Evolutionary conservation across 805 yeast species (phyloP), one percentile per base, ranked within the genome.

Genomic region (Ogataea methylovora): DNA sequence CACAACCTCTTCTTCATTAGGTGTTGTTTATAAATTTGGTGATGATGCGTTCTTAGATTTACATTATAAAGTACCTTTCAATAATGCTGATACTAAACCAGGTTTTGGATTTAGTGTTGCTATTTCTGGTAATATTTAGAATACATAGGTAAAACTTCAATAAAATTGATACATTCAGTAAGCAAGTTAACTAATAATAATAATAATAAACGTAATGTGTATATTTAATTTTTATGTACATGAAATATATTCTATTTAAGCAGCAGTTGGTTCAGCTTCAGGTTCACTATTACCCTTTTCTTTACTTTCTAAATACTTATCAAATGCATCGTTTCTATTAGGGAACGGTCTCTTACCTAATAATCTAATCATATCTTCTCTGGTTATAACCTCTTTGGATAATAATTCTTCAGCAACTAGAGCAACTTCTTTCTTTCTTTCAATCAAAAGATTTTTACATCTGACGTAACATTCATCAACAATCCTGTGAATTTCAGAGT

Each of bases 261-360:
- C n/a, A n/a, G n/a, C n/a, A n/a, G n/a, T n/a, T n/a, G n/a, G n/a
- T n/a, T n/a, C n/a, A n/a, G n/a, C n/a, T 8, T 14, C 17, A 9
- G 23, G 11, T 5, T 16, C n/a, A 9, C 24, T 17, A 9, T 20
- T 33, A 22, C 40, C 39, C 24, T 39, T 42, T 21, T 40, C 41
- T 26, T 46, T 49, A 5, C 39, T 42, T n/a, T 47, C 84, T 40
- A 88, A 63, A 51, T 88, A 88, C 55, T 84, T 85, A 57, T 86
- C 95, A 59, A 88, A 87, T 2, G 95, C 95, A 52, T 83, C 94
- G 49, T 83, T 83, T 53, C 76, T 70, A 51, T 82, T 85, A 12
- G 78, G 74, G 66, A 78, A 83, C 26, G 88, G 88, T 48, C 94
- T 69, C 42, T 79, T 76, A 1, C 94, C 94, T 24, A 83, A 66